Base-by-base conservation (phyloP, 2,329 filamentous ascomycete genomes). In the Dactylellina cionopaga region DNA sequence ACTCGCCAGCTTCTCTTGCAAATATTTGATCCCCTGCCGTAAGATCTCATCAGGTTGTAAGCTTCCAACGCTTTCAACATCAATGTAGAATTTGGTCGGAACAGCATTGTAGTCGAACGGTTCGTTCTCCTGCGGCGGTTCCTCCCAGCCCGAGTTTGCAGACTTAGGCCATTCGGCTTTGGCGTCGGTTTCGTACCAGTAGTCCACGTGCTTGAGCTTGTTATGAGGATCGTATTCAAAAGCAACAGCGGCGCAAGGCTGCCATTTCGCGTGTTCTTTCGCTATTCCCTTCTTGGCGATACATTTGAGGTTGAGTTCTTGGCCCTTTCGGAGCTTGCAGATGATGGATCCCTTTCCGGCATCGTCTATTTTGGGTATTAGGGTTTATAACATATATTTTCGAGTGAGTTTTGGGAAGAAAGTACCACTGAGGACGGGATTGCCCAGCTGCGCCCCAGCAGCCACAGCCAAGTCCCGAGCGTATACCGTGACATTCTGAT, bases 151-250 rank as follows among this genome's bases (percentile, higher is more conserved):
- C 19, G 89, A 89, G 78, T 93, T 93, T 81, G 90, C 88, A 79
- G 87, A 92, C 82, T 89, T 90, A 76, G 92, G 92, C 93, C 93
- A 97, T 84, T 97, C 94, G 78, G 88, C 86, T 69, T 87, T 85
- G 0, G 91, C 82, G 81, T 96, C 90, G 76, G 89, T 87, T 83
- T 99, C 95, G 80, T 92, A 97, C 95, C 95, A 99, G 81, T 96
- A 88, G 78, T 96, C 92, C 63, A 95, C 85, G 81, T 99, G 95
- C 76, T 89, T 87, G 75, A 99, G 84, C 82, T 96, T 97, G 83
- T 99, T 99, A 81, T 96, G 91, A 72, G 95, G 95, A 80, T 99
- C 95, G 81, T 99, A 99, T 81, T 99, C 95, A 80, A 99, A 99
- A 22, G 92, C 93, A 39, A 99, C 89, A 2, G 95, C 95, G 39